These are phyloP conservation scores for Skeletonema grethae DNA, from an alignment of 108 stramenopile genomes.

Conservation along the genomic window DNA sequence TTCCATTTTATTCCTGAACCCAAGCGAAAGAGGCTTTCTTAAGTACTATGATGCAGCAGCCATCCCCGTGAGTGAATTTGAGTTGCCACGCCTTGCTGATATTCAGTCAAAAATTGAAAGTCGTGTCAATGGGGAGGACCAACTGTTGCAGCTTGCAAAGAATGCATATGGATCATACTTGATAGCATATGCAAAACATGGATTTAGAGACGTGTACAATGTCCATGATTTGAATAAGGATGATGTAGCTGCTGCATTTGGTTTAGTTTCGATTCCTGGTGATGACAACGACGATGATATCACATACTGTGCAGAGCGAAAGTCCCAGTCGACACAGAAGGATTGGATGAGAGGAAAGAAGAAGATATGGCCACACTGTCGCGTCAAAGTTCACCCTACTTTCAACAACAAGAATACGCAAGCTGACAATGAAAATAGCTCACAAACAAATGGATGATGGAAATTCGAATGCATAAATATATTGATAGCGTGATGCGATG, in stretches of 20 bases:
- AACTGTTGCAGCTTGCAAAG: conserved; percentile 22
- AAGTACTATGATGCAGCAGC: conserved; percentile 47
- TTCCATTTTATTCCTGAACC: conserved; percentile 40
- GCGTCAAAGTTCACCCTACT: not conserved
- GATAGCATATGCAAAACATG: conserved; percentile 42
- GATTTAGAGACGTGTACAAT: conserved; percentile 47
- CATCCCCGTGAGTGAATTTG: conserved; percentile 46
- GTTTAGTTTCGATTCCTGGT: conserved; percentile 6
- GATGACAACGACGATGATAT: not conserved
- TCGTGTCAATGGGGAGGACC: conserved; percentile 17
- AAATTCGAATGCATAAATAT: not conserved
- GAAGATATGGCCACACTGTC: not conserved
- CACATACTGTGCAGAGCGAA: not conserved
- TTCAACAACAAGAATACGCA: not conserved
- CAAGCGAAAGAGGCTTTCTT: conserved; percentile 43
- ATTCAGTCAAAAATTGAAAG: conserved; percentile 32
- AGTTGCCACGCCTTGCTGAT: conserved; percentile 34
- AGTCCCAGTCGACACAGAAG: not conserved
- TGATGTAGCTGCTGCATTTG: conserved; percentile 43
- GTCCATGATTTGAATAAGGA: conserved; percentile 53
- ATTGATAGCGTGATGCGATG: not conserved
- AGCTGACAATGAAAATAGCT: not conserved
- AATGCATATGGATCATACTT: conserved; percentile 40
- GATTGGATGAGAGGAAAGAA: conserved; percentile 2
- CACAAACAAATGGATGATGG: not conserved